Evolutionary conservation across 306 rosid species (phyloP), one percentile per base, ranked within the genome.

Genomic region (Crataegus laevigata): DNA sequence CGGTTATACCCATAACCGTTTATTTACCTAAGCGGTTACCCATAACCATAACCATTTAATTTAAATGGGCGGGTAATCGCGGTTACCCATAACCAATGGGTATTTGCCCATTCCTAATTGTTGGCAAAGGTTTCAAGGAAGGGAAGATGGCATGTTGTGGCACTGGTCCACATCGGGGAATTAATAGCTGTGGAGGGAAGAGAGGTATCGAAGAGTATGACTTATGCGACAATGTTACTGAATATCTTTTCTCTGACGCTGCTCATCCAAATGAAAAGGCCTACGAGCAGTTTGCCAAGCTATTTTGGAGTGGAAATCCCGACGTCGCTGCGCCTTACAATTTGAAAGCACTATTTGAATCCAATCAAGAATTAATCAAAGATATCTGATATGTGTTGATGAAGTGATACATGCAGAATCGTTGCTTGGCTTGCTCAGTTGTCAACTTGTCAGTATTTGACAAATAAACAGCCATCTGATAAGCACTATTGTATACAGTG

Each of bases 91-190:
- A n/a, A n/a, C n/a, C n/a, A n/a, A n/a, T n/a, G n/a, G n/a, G n/a
- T n/a, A n/a, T n/a, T n/a, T n/a, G n/a, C n/a, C n/a, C n/a, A n/a
- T n/a, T n/a, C n/a, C n/a, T n/a, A n/a, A n/a, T n/a, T n/a, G 55
- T 13, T 13, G 43, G 11, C 43, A 9, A 19, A 54, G 82, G 78
- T 68, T 81, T 86, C 30, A 19, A 73, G 64, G 90, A 84, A 77
- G 87, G 83, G 22, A 75, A 63, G 28, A 43, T 1, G 6, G 96
- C 85, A 19, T 90, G 91, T 11, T 87, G 93, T 75, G 96, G 91
- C 17, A 75, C 84, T 59, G 96, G 93, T 0, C 74, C 69, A 19
- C 85, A 66, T 54, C 77, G 88, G 75, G 93, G 90, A 61, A 76
- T 69, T 59, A 54, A 57, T 8, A 91, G 75, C 57, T 90, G 93